Base-by-base conservation (phyloP, 2,329 filamentous ascomycete genomes). In the Fusarium phyllophilum region DNA sequence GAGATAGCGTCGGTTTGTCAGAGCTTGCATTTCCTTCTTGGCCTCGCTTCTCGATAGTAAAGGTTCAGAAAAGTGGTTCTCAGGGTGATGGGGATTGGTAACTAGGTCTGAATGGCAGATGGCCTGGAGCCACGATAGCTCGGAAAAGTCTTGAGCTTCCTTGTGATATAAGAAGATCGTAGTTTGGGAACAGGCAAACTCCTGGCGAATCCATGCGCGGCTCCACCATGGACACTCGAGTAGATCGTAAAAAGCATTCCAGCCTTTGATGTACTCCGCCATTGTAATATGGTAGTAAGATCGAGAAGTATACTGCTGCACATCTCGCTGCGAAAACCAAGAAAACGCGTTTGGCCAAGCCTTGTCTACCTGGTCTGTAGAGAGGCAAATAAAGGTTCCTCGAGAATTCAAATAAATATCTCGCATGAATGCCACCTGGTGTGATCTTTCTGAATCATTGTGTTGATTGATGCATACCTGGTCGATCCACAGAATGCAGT, bases 401-500 rank as follows among this genome's bases (percentile, higher is more conserved):
- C 7, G 8, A 5, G 36, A 41, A 11, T 42, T 42, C 6, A 39
- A 20, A 8, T 55, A 41, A 3, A 55, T 55, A 3, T 55, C 52
- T 18, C 22, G 11, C 52, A 55, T 42, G 8, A 42, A 55, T 2
- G 8, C 4, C 7, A 55, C 52, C 8, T 42, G 52, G 2, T 55
- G 52, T 3, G 52, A 55, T 4, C 52, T 55, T 29, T 24, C 52
- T 4, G 8, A 14, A 14, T 55, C 13, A 11, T 15, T 42, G 15
- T 55, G 22, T 11, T 41, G 26, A 55, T 55, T 42, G 26, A 55
- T 55, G 22, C 52, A 55, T 55, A 55, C 31, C 26, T 55, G 52
- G 20, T 55, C 52, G 22, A 55, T 18, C 52, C 36, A 55, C 1
- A 55, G 8, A 15, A 55, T 7, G 20, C 52, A 41, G 15, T 31